These are phyloP conservation scores for Dacryopinax primogenitus DNA, from an alignment of 768 basidiomycete genomes.

Conservation along the genomic window DNA sequence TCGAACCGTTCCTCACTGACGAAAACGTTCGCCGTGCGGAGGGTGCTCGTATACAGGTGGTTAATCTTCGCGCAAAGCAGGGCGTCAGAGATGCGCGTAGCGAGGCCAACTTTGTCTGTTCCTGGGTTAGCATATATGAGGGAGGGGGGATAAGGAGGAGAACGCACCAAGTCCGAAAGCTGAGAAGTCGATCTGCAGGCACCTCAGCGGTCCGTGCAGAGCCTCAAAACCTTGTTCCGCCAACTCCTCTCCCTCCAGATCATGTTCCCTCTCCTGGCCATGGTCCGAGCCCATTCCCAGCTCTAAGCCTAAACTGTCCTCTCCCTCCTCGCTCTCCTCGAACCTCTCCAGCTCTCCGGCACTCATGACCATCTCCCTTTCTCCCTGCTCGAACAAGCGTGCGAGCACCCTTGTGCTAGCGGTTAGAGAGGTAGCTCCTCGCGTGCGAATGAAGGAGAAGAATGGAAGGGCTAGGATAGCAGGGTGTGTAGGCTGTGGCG, in stretches of 20 bases:
- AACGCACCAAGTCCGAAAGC: slow-evolving; percentile 1
- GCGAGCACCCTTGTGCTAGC: background rate
- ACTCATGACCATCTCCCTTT: slow-evolving; percentile 6
- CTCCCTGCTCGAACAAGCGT: background rate
- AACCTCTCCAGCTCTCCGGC: background rate
- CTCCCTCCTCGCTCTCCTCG: background rate
- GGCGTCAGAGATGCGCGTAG: background rate
- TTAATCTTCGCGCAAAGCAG: background rate
- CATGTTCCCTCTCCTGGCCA: background rate
- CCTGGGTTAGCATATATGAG: background rate
- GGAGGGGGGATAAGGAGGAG: background rate
- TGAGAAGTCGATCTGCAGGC: slow-evolving; percentile 7
- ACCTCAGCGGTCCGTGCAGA: background rate
- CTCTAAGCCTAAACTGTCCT: no score
- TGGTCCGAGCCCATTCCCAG: no score
- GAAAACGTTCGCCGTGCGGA: background rate
- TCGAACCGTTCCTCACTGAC: background rate
- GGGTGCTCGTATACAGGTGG: slow-evolving; percentile 1
- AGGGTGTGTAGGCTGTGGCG: background rate
- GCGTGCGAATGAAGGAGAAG: slow-evolving; percentile 7
- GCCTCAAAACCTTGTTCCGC: slow-evolving; percentile 11
- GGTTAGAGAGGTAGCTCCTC: background rate
- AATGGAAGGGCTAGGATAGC: background rate
- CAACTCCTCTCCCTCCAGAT: background rate
- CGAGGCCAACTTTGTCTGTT: background rate